Percentiles rank a stretch among this genome's conserved stretches.
Conservation (phyloP, 129 eudicot species). For the Arctium lappa region DNA sequence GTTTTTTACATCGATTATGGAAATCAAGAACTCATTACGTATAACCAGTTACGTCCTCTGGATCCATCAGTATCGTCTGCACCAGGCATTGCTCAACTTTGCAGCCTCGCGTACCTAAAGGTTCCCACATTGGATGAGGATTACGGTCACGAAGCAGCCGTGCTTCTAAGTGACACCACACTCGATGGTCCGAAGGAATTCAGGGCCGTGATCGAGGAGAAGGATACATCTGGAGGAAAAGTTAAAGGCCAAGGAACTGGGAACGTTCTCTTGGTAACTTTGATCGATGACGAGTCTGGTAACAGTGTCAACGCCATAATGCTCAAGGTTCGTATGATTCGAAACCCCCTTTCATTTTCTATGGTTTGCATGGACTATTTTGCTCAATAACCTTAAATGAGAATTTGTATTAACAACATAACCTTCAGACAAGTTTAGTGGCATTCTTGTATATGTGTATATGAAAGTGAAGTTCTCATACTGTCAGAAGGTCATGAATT, state of each 20-base stretch:
- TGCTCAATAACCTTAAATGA: too few relatives aligned
- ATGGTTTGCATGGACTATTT: background rate
- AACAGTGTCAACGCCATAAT: constrained; percentile 65
- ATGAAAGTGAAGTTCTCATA: too few relatives aligned
- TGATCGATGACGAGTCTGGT: constrained; percentile 63
- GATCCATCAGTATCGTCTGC: constrained; percentile 68
- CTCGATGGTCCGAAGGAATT: constrained; percentile 64
- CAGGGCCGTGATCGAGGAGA: constrained; percentile 71
- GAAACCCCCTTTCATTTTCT: background rate
- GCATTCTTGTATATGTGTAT: too few relatives aligned
- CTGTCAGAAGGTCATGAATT: too few relatives aligned
- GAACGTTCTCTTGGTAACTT: constrained; percentile 61
- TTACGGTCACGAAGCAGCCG: constrained; percentile 88
- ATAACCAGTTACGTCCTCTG: constrained; percentile 69
- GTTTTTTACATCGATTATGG: constrained; percentile 95
- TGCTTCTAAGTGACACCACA: constrained; percentile 61
- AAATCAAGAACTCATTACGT: constrained; percentile 71
- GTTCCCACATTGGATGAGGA: constrained; percentile 82
- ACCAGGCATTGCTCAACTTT: constrained; percentile 86
- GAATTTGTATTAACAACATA: too few relatives aligned
- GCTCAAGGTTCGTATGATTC: constrained; percentile 57
- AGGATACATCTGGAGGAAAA: constrained; percentile 83
- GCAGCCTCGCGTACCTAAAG: constrained; percentile 80
- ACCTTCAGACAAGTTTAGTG: background rate
- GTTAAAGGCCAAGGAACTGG: constrained; percentile 98